phyloP scores from a whole-genome alignment of 495 filamentous ascomycete genomes.

The Podospora appendiculata region DNA sequence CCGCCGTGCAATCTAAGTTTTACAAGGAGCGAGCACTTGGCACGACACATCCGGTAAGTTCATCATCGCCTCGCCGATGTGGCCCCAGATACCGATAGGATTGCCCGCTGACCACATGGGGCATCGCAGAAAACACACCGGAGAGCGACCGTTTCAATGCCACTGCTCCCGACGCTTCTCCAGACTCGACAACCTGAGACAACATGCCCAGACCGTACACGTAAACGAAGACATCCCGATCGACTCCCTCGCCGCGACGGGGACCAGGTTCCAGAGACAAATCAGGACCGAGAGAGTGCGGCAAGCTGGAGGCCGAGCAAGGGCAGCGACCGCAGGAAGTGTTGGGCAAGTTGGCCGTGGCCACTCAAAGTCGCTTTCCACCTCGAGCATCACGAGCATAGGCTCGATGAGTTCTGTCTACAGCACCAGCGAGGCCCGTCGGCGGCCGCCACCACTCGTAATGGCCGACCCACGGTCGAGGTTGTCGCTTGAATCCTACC shows the following conservation, averaged over 20 bases:
- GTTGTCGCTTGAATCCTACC: conserved; percentile 57
- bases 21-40: conserved; percentile 91
- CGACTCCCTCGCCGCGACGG: conserved; percentile 88
- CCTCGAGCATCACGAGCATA: conserved; percentile 60
- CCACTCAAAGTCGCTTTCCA: conserved; percentile 75
- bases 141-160: conserved; percentile 94
- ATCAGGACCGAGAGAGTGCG: conserved; percentile 71
- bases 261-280: conserved; percentile 89
- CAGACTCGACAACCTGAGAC: conserved; percentile 89
- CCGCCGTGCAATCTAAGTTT: conserved; percentile 93
- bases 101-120: conserved; percentile 17
- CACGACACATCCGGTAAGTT: conserved; percentile 79
- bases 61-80: not conserved
- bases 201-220: conserved; percentile 97
- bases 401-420: conserved; percentile 67
- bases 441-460: conserved; percentile 72
- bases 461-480: conserved; percentile 68
- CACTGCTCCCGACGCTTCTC: conserved; percentile 94
- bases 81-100: not conserved
- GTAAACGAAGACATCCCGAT: conserved; percentile 94
- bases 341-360: conserved; percentile 58
- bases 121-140: conserved; percentile 78
- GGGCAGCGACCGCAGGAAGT: conserved; percentile 65
- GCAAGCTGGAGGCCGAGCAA: conserved; percentile 59
- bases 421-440: conserved; percentile 53